Evolutionary conservation across 139 green algal genomes (phyloP).

Genomic region (Monoraphidium neglectum): DNA sequence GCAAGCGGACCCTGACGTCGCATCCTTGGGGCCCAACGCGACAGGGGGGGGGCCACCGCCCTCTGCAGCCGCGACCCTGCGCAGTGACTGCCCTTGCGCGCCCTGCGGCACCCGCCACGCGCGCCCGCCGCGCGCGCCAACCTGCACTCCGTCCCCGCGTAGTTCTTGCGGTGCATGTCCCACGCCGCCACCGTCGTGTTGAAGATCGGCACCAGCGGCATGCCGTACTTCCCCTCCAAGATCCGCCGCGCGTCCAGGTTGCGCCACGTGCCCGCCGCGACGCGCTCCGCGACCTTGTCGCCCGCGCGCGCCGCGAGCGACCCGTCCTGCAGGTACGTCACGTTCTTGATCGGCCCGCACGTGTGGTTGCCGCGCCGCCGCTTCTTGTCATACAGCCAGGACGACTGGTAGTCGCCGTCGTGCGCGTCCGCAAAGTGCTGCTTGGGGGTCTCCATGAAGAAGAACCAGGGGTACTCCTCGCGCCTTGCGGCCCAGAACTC

Average conservation of each 20-base stretch:
- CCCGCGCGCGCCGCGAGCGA: not conserved
- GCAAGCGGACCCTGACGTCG: too few relatives aligned
- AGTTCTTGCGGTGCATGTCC: conserved; percentile 20
- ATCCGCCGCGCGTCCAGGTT: conserved; percentile 20
- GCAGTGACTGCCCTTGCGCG: too few relatives aligned
- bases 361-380: conserved; percentile 15
- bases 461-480: conserved; percentile 11
- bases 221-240: not conserved
- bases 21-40: too few relatives aligned
- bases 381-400: not conserved
- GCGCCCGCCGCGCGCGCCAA: too few relatives aligned
- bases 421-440: conserved; percentile 23
- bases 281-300: conserved; percentile 9
- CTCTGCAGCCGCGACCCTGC: too few relatives aligned
- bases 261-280: conserved; percentile 18
- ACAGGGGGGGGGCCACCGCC: too few relatives aligned
- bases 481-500: not conserved
- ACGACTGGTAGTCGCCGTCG: conserved; percentile 24
- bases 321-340: not conserved
- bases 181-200: conserved; percentile 16
- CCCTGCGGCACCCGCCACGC: too few relatives aligned
- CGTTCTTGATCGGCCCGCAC: conserved; percentile 7
- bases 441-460: conserved; percentile 31
- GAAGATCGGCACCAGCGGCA: conserved; percentile 19
- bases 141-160: conserved; percentile 28